A percentile compares a stretch with the other conserved stretches of the same genome.
phyloP scores from a whole-genome alignment of 2,329 filamentous ascomycete species.

The Talaromyces sp. region DNA sequence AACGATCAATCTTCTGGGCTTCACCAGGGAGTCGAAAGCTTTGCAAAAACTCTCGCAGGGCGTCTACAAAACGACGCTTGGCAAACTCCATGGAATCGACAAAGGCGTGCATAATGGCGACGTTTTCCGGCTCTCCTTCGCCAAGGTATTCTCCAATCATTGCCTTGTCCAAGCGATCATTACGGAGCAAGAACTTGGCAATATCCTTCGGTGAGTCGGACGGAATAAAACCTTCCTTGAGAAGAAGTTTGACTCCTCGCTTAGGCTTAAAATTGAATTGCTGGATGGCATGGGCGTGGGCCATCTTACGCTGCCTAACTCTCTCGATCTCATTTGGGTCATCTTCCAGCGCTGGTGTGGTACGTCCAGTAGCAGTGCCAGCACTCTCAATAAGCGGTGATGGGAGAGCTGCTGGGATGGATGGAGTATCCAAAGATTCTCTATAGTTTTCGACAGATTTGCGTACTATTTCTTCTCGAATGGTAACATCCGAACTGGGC shows the following conservation, averaged over 20 bases:
- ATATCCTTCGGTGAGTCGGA: slow-evolving; percentile 77
- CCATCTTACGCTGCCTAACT: slow-evolving; percentile 90
- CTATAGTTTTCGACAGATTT: slow-evolving; percentile 58
- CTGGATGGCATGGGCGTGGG: slow-evolving; percentile 78
- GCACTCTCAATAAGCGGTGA: slow-evolving; percentile 52
- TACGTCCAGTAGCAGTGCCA: slow-evolving; percentile 56
- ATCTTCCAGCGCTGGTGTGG: slow-evolving; percentile 71
- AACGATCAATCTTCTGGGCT: slow-evolving; percentile 97
- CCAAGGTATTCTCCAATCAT: slow-evolving; percentile 92
- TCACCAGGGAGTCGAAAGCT: slow-evolving; percentile 93
- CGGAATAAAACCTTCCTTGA: slow-evolving; percentile 81
- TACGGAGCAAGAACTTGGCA: slow-evolving; percentile 73
- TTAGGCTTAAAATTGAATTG: slow-evolving; percentile 99
- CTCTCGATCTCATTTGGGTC: slow-evolving; percentile 93
- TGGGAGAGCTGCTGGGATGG: slow-evolving; percentile 43
- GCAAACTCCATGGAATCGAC: slow-evolving; percentile 93
- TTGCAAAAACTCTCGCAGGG: slow-evolving; percentile 85
- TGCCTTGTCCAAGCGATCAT: slow-evolving; percentile 83
- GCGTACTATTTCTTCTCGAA: slow-evolving; percentile 41
- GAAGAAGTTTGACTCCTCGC: slow-evolving; percentile 76
- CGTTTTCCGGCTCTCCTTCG: slow-evolving; percentile 87
- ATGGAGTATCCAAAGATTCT: slow-evolving; percentile 68
- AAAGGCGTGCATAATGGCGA: slow-evolving; percentile 97
- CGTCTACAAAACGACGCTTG: slow-evolving; percentile 87
- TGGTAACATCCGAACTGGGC: slow-evolving; percentile 51